Conservation (phyloP, 345 rosid genomes). For the Gossypium longicalyx region DNA sequence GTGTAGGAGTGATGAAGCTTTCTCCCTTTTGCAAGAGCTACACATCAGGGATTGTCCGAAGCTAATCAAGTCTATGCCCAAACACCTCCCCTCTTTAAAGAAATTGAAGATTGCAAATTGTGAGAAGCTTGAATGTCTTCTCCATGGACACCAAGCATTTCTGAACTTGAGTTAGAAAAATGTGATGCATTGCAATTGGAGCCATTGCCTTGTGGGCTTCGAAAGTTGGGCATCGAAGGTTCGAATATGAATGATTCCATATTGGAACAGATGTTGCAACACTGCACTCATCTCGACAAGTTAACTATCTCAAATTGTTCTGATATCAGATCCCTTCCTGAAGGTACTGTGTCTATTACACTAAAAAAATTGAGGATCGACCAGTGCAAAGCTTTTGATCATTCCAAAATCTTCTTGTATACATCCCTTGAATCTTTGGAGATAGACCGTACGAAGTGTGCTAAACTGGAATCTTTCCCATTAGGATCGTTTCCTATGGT, state of each 20-base stretch:
- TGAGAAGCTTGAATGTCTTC: not conserved
- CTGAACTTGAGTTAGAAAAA: not conserved
- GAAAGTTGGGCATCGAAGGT: not conserved
- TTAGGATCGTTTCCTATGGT: not conserved
- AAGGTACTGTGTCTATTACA: not conserved
- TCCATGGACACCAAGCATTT: not conserved
- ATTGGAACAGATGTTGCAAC: not conserved
- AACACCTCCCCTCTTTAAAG: not conserved
- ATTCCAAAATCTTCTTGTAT: not conserved
- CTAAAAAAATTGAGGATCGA: too few relatives aligned
- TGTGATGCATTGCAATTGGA: not conserved
- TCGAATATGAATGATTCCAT: not conserved
- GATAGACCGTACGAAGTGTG: accelerated
- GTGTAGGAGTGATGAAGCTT: not conserved
- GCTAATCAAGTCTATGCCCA: not conserved
- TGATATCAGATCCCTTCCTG: not conserved
- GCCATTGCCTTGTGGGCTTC: not conserved
- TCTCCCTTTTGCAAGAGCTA: not conserved
- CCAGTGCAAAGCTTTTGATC: too few relatives aligned
- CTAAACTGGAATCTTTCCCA: not conserved
- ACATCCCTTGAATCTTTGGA: not conserved
- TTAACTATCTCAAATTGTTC: not conserved
- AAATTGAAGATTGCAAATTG: not conserved
- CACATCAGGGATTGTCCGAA: not conserved
- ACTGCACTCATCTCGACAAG: not conserved